phyloP scores from a whole-genome alignment of 1,139 yeast species.

The Candida sanyaensis region DNA sequence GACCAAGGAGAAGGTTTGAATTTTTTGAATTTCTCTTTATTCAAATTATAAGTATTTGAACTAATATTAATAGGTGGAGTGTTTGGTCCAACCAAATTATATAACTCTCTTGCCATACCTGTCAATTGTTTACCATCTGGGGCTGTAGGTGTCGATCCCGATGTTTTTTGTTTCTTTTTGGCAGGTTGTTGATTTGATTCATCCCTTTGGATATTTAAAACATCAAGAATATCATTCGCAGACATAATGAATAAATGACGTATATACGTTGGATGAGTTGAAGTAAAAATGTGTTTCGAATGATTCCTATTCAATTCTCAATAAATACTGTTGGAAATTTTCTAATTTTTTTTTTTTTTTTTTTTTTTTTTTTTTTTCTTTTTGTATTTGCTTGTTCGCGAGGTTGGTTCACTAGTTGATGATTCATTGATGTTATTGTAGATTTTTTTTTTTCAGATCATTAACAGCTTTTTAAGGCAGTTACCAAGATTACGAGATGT shows the following conservation, averaged over 20 bases:
- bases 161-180: constrained; percentile 35
- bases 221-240: constrained; percentile 73
- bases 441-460: background rate
- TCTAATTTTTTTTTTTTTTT: background rate
- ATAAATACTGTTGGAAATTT: background rate
- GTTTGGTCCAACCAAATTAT: constrained; percentile 85
- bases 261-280: background rate
- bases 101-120: constrained; percentile 90
- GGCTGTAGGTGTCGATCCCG: constrained; percentile 31
- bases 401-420: background rate
- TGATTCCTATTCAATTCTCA: background rate
- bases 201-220: constrained; percentile 62
- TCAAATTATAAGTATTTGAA: constrained; percentile 48
- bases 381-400: background rate
- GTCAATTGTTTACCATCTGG: constrained; percentile 36
- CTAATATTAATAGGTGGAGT: constrained; percentile 77
- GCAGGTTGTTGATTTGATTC: constrained; percentile 36
- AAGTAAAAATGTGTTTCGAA: background rate
- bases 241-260: constrained; percentile 30
- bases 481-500: background rate
- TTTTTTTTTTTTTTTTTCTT: background rate
- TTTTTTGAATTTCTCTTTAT: constrained; percentile 67
- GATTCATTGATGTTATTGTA: background rate
- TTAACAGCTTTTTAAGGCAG: no score
- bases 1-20: constrained; percentile 86